These are phyloP conservation scores for Arachnomyces sp. DNA, from an alignment of 2,329 filamentous ascomycete species.

Conservation along the genomic window DNA sequence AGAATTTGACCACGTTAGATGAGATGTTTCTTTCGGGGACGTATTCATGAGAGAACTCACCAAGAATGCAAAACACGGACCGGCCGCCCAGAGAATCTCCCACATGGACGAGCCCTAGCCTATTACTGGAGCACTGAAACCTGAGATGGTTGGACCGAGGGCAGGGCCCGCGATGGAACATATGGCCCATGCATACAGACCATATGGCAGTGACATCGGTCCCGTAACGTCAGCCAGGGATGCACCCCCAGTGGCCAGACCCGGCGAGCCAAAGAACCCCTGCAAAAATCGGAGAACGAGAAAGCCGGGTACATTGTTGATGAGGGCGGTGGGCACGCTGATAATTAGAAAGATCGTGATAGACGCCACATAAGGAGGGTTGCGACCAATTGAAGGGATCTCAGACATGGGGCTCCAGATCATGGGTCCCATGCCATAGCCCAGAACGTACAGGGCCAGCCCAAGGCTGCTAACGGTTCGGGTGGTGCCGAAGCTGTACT, in stretches of 20 bases:
- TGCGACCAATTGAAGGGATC: slow-evolving; percentile 44
- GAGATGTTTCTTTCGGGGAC: slow-evolving; percentile 7
- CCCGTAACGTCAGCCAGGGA: slow-evolving; percentile 38
- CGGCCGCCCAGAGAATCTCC: slow-evolving; percentile 56
- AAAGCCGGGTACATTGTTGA: slow-evolving; percentile 46
- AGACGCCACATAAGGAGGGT: slow-evolving; percentile 42
- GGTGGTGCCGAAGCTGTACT: slow-evolving; percentile 35
- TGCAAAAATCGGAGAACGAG: slow-evolving; percentile 47
- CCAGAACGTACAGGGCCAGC: slow-evolving; percentile 44
- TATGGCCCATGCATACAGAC: slow-evolving; percentile 53
- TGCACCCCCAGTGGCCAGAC: slow-evolving; percentile 40
- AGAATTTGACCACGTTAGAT: slow-evolving; percentile 32
- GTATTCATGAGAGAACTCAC: slow-evolving; percentile 26
- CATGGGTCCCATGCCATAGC: slow-evolving; percentile 42
- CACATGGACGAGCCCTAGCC: slow-evolving; percentile 59
- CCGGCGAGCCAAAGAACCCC: slow-evolving; percentile 43
- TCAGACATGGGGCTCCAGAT: slow-evolving; percentile 40
- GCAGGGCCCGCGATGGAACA: slow-evolving; percentile 42
- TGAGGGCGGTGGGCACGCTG: slow-evolving; percentile 41
- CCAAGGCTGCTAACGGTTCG: slow-evolving; percentile 42
- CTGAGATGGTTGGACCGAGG: slow-evolving; percentile 54
- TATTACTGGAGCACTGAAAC: slow-evolving; percentile 52
- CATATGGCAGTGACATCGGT: slow-evolving; percentile 42
- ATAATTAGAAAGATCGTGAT: slow-evolving; percentile 44
- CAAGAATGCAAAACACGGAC: slow-evolving; percentile 48